phyloP scores from a whole-genome alignment of 495 filamentous ascomycete species.

The Evernia prunastri region DNA sequence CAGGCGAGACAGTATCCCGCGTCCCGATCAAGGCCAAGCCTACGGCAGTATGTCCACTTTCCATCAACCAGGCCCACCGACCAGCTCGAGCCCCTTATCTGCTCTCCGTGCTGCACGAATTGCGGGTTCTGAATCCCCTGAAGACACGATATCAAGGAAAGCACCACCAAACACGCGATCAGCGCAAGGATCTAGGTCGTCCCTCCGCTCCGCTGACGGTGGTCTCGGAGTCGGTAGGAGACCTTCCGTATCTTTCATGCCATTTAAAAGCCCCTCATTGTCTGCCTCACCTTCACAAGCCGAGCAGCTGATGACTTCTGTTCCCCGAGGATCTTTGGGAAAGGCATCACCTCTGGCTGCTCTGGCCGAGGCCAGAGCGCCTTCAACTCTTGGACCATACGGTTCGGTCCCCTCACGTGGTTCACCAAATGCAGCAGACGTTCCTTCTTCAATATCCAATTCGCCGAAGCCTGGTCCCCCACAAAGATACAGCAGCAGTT shows the following conservation, averaged over 20 bases:
- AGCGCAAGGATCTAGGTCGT: conserved; percentile 54
- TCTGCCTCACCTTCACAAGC: conserved; percentile 74
- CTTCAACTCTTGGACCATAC: conserved; percentile 57
- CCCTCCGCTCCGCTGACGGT: conserved; percentile 50
- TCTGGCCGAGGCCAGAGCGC: conserved; percentile 57
- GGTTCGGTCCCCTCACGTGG: conserved; percentile 59
- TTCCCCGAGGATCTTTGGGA: conserved; percentile 55
- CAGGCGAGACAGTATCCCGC: conserved; percentile 2
- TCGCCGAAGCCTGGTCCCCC: conserved; percentile 72
- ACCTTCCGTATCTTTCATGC: conserved; percentile 86
- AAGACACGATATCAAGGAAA: conserved; percentile 55
- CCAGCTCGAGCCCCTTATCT: conserved; percentile 79
- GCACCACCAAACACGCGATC: conserved; percentile 54
- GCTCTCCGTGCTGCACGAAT: conserved; percentile 66
- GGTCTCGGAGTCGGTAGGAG: conserved; percentile 53
- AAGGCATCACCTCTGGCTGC: conserved; percentile 46
- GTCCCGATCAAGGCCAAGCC: conserved; percentile 60
- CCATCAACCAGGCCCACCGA: conserved; percentile 67
- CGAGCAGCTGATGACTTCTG: conserved; percentile 48
- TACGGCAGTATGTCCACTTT: conserved; percentile 93
- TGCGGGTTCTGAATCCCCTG: conserved; percentile 42
- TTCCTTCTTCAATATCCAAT: conserved; percentile 50
- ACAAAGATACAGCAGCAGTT: conserved; percentile 71
- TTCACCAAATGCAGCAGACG: conserved; percentile 45
- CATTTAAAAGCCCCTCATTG: conserved; percentile 91